Percentiles rank a stretch among this genome's conserved stretches.
Conservation (phyloP, 2,329 filamentous ascomycete genomes). For the Tothia fuscella region DNA sequence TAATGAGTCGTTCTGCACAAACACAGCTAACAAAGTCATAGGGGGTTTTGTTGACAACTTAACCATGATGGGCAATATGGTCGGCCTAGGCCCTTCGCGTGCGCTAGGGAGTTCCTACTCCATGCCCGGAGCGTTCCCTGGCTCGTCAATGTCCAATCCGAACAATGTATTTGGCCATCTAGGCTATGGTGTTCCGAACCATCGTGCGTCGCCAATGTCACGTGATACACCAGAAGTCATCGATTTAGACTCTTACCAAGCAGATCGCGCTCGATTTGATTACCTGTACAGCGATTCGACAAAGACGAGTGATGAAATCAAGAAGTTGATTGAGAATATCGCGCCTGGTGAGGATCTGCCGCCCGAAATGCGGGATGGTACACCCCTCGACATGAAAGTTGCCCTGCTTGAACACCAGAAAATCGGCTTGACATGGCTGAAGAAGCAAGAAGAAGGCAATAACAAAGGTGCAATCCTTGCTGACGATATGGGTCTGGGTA, state of each 20-base stretch:
- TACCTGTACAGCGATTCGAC: slow-evolving; percentile 28
- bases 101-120: background rate
- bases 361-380: slow-evolving; percentile 50
- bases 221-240: background rate
- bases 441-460: slow-evolving; percentile 56
- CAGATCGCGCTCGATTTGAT: slow-evolving; percentile 1
- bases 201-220: background rate
- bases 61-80: slow-evolving; percentile 1
- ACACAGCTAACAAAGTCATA: slow-evolving; percentile 5
- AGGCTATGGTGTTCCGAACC: background rate
- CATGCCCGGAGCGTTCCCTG: slow-evolving; percentile 7
- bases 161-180: background rate
- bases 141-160: background rate
- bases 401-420: slow-evolving; percentile 73
- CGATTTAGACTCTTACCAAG: slow-evolving; percentile 7
- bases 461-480: slow-evolving; percentile 62
- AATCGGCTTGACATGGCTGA: slow-evolving; percentile 65
- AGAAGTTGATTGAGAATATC: slow-evolving; percentile 59
- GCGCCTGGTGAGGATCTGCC: slow-evolving; percentile 56
- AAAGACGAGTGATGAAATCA: slow-evolving; percentile 53
- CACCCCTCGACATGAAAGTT: slow-evolving; percentile 55
- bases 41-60: slow-evolving; percentile 1
- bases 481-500: slow-evolving; percentile 67
- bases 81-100: background rate
- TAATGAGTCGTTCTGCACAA: too few species aligned